Evolutionary conservation across 1,284 basidiomycete species (phyloP).

Genomic region (Megacollybia platyphylla): DNA sequence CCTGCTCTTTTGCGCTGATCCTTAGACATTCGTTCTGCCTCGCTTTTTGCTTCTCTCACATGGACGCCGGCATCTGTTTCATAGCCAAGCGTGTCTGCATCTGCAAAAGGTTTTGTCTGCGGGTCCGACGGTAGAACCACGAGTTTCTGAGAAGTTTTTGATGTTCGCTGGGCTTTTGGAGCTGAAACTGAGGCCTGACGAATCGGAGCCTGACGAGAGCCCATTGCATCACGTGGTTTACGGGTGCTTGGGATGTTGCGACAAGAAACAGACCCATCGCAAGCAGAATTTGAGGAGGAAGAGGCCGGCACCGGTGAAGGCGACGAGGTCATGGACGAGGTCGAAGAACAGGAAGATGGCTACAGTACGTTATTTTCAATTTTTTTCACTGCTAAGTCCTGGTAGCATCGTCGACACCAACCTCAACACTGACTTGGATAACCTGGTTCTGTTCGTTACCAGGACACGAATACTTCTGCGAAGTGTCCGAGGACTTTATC

Average conservation of each 20-base stretch:
- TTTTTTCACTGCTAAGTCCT: slow-evolving; percentile 2
- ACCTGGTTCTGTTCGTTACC: slow-evolving; percentile 98
- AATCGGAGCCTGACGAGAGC: background rate
- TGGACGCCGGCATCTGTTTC: slow-evolving; percentile 44
- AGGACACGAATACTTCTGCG: slow-evolving; percentile 98
- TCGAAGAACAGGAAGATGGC: slow-evolving; percentile 51
- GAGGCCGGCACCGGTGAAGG: slow-evolving; percentile 40
- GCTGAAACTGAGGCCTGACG: background rate
- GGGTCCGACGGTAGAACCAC: slow-evolving; percentile 86
- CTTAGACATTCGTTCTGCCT: slow-evolving; percentile 73
- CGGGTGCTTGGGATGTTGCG: too few species aligned
- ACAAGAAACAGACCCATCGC: slow-evolving; percentile 22
- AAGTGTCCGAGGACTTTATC: slow-evolving; percentile 97
- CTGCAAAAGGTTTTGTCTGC: slow-evolving; percentile 72
- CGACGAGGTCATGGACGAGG: slow-evolving; percentile 60
- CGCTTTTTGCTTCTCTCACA: slow-evolving; percentile 61
- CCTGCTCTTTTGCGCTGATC: slow-evolving; percentile 65
- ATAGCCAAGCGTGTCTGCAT: slow-evolving; percentile 47
- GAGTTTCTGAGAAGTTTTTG: slow-evolving; percentile 87
- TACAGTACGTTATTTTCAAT: slow-evolving; percentile 42
- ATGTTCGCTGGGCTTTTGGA: slow-evolving; percentile 62
- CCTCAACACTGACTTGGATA: slow-evolving; percentile 89
- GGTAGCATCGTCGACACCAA: slow-evolving; percentile 74
- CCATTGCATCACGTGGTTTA: too few species aligned
- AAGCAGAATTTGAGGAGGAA: slow-evolving; percentile 36